Evolutionary conservation across 2,329 filamentous ascomycete genomes (phyloP).

Genomic region (Monosporascus sp.): DNA sequence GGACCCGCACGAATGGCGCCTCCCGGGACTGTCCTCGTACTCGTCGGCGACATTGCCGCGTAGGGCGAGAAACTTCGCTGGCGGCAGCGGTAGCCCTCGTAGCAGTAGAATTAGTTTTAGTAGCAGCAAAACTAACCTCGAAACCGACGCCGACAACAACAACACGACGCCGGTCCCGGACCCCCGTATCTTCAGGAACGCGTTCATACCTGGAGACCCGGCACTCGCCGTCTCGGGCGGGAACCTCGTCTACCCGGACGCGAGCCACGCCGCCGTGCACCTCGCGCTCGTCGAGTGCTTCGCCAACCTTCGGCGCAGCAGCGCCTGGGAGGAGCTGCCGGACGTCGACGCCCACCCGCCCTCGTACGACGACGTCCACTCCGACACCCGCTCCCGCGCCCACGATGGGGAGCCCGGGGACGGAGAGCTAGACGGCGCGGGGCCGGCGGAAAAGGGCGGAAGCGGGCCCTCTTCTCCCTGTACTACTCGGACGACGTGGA

Average conservation of each 20-base stretch:
- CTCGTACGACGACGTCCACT: neutral
- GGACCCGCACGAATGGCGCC: conserved; percentile 3
- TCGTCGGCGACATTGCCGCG: neutral
- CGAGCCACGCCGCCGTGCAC: conserved; percentile 1
- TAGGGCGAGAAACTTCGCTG: neutral
- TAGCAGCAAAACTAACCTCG: neutral
- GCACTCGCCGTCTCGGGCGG: neutral
- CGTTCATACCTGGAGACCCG: conserved; percentile 1
- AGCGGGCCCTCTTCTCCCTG: too few relatives aligned
- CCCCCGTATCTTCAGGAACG: conserved; percentile 1
- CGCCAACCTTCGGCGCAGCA: neutral
- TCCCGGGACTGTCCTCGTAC: neutral
- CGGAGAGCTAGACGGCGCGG: neutral
- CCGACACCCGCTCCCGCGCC: neutral
- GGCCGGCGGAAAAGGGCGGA: neutral
- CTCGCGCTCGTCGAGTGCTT: conserved; percentile 2
- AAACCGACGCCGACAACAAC: neutral
- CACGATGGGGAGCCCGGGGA: neutral
- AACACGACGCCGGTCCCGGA: neutral
- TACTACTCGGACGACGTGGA: neutral
- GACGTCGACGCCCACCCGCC: neutral
- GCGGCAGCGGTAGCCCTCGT: neutral
- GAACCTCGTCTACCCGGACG: conserved; percentile 1
- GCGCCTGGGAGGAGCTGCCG: neutral
- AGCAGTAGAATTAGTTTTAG: neutral